Percentiles rank a stretch among this genome's conserved stretches.
Conservation (phyloP, 306 rosid genomes). For the Cicer pinnatifidum region DNA sequence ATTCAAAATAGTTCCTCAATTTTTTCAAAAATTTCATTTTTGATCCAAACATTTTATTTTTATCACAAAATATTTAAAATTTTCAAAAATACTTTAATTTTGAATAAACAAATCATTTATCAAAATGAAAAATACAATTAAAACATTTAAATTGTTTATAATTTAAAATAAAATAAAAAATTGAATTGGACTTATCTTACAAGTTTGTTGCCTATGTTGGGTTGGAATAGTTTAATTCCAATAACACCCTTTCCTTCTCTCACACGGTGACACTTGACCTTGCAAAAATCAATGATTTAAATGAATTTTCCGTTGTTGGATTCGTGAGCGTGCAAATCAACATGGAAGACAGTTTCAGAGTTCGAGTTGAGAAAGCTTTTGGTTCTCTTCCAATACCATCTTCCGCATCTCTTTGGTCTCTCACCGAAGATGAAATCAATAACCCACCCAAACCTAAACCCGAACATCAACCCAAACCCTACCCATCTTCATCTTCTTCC, state of each 20-base stretch:
- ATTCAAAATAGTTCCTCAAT: no score
- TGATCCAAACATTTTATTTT: no score
- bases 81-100: no score
- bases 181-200: background rate
- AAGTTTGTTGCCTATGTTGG: background rate
- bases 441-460: constrained; percentile 43
- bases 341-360: constrained; percentile 54
- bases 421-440: constrained; percentile 72
- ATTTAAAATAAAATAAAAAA: no score
- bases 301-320: background rate
- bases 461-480: constrained; percentile 49
- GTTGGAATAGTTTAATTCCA: background rate
- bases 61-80: no score
- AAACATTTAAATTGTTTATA: no score
- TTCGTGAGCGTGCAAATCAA: background rate
- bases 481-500: constrained; percentile 30
- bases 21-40: no score
- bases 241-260: background rate
- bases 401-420: constrained; percentile 71
- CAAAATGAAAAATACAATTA: no score
- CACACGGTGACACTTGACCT: background rate
- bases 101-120: no score
- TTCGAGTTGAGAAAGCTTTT: constrained; percentile 43
- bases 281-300: background rate
- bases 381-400: constrained; percentile 50